phyloP scores from a whole-genome alignment of 768 basidiomycete genomes.

The Chalciporus pseudorubinellus region DNA sequence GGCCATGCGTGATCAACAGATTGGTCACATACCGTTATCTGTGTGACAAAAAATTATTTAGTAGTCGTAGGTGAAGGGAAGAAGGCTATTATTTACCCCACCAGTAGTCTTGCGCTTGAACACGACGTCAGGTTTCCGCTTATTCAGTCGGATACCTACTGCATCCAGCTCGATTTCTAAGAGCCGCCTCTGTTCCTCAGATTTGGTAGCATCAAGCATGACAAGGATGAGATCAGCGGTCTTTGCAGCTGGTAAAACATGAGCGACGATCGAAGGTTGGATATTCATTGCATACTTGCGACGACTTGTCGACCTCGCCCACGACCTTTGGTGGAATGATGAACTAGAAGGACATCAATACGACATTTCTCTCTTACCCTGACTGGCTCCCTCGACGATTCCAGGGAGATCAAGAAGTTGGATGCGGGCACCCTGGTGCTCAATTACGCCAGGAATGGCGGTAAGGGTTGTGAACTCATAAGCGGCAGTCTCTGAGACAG shows the following conservation, averaged over 20 bases:
- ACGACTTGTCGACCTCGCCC: conserved; percentile 97
- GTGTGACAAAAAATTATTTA: background rate
- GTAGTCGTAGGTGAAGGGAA: background rate
- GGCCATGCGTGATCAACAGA: background rate
- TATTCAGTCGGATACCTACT: conserved; percentile 94
- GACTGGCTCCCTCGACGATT: conserved; percentile 91
- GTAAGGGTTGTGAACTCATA: conserved; percentile 96
- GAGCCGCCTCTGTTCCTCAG: conserved; percentile 83
- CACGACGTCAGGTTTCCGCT: conserved; percentile 85
- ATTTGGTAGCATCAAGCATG: conserved; percentile 92
- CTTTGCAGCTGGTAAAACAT: conserved; percentile 57
- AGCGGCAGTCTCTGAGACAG: conserved; percentile 82
- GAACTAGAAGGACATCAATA: background rate
- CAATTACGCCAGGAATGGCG: conserved; percentile 96
- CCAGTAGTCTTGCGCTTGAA: conserved; percentile 93
- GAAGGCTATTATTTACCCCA: conserved; percentile 55
- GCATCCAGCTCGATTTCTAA: conserved; percentile 94
- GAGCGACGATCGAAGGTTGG: background rate
- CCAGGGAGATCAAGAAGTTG: conserved; percentile 95
- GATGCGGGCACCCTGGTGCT: conserved; percentile 91
- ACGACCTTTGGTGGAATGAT: conserved; percentile 45
- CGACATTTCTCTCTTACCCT: conserved; percentile 40
- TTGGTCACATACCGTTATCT: conserved; percentile 64
- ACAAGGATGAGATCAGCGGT: conserved; percentile 92
- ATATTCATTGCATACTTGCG: conserved; percentile 51